Percentiles rank a stretch among this genome's conserved stretches.
These are phyloP conservation scores for Malus hybrid DNA, from an alignment of 331 rosid genomes.

Conservation along the genomic window DNA sequence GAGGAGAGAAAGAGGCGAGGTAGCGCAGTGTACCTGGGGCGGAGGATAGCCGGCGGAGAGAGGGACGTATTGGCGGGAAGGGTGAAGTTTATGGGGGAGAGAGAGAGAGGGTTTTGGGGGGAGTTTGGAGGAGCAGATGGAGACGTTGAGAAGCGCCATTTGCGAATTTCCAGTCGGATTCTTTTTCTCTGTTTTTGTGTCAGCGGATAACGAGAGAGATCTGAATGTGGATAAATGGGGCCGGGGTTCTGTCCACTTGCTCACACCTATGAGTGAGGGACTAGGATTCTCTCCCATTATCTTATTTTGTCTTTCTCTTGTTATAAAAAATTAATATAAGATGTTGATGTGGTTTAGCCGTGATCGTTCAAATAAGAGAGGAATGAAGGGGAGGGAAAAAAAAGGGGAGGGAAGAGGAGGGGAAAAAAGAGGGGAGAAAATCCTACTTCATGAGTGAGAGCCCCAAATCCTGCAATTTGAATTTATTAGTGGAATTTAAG, in stretches of 20 bases:
- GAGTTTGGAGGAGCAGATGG: slow-evolving; percentile 32
- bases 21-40: slow-evolving; percentile 16
- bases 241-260: neutral
- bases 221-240: neutral
- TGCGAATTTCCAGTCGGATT: neutral
- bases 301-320: no score
- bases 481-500: no score
- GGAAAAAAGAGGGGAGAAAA: no score
- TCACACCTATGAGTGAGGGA: neutral
- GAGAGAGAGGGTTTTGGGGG: slow-evolving; percentile 17
- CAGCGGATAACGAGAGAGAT: slow-evolving; percentile 8
- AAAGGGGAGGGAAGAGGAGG: no score
- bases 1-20: neutral
- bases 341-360: no score
- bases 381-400: no score
- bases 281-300: no score
- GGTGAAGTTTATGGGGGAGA: neutral
- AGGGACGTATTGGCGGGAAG: slow-evolving; percentile 4
- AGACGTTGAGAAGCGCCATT: slow-evolving; percentile 73
- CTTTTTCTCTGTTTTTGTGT: neutral
- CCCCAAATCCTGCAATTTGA: neutral
- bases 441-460: neutral
- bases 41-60: slow-evolving; percentile 9
- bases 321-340: no score
- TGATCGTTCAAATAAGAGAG: no score